Percentiles rank a stretch among this genome's conserved stretches.
These are phyloP conservation scores for Turritis glabra DNA, from an alignment of 345 rosid species.

Conservation along the genomic window DNA sequence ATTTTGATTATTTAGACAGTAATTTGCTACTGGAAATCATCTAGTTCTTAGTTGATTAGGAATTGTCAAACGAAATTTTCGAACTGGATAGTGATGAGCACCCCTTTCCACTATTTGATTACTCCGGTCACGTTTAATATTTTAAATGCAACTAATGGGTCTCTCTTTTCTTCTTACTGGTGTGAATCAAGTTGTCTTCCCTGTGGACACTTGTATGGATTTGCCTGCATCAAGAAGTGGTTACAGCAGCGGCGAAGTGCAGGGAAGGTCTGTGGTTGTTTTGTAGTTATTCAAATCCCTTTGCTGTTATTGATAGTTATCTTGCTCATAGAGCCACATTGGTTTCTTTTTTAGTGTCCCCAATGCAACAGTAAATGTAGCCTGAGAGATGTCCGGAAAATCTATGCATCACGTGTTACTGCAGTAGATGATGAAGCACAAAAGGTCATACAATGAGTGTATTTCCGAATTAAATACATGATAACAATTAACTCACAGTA, in stretches of 20 bases:
- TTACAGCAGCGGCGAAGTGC: constrained; percentile 50
- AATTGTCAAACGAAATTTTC: not conserved
- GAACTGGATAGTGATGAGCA: not conserved
- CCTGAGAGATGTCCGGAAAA: constrained; percentile 65
- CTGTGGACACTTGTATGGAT: constrained; percentile 89
- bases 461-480: not conserved
- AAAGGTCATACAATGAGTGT: constrained; percentile 45
- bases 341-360: constrained; percentile 60
- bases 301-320: not conserved
- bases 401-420: constrained; percentile 69
- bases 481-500: not conserved
- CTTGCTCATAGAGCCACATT: not conserved
- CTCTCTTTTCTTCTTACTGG: not conserved
- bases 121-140: not conserved
- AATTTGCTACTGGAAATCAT: not conserved
- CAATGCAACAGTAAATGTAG: constrained; percentile 68
- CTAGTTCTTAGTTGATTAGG: constrained; percentile 1
- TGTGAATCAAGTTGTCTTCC: constrained; percentile 56
- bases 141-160: not conserved
- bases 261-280: constrained; percentile 56
- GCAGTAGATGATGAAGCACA: constrained; percentile 77
- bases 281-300: constrained; percentile 7
- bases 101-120: not conserved
- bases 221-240: constrained; percentile 81
- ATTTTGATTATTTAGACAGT: not conserved